Evolutionary conservation across 2,329 filamentous ascomycete species (phyloP).

Genomic region (Elsinoe necatrix): DNA sequence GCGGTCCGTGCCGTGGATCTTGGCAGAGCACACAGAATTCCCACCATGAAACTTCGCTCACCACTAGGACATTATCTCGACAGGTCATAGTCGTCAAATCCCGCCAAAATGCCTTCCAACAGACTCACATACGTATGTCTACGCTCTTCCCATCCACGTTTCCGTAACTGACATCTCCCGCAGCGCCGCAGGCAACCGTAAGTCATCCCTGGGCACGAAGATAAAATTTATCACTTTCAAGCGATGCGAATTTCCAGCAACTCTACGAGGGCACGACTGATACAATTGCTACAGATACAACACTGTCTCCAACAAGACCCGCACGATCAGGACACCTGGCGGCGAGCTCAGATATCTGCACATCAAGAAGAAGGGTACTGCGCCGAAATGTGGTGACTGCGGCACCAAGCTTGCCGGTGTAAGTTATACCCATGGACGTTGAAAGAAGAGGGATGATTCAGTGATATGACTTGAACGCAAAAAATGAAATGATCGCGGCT

Average conservation of each 20-base stretch:
- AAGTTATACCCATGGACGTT: slow-evolving; percentile 45
- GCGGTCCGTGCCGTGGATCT: slow-evolving; percentile 3
- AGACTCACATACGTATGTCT: slow-evolving; percentile 49
- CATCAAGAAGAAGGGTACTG: slow-evolving; percentile 99
- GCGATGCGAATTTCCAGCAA: not conserved
- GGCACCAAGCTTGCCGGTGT: slow-evolving; percentile 95
- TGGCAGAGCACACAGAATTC: slow-evolving; percentile 14
- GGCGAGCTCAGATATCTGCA: slow-evolving; percentile 92
- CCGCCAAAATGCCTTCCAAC: slow-evolving; percentile 44
- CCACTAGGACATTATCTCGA: not conserved
- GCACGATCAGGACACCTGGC: slow-evolving; percentile 92
- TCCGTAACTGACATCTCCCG: slow-evolving; percentile 28
- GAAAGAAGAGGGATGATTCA: not conserved
- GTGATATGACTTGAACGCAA: not conserved
- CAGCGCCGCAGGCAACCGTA: slow-evolving; percentile 49
- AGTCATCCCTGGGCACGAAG: slow-evolving; percentile 21
- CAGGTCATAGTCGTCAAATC: slow-evolving; percentile 21
- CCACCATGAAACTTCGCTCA: slow-evolving; percentile 4
- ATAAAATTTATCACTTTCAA: slow-evolving; percentile 3
- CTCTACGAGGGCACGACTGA: slow-evolving; percentile 18
- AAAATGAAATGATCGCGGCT: not conserved
- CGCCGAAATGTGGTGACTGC: slow-evolving; percentile 99
- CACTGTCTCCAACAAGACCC: slow-evolving; percentile 94
- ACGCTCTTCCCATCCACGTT: slow-evolving; percentile 6
- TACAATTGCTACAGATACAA: slow-evolving; percentile 64